phyloP scores from a whole-genome alignment of 345 rosid species.

The Hibiscus tridactylites region DNA sequence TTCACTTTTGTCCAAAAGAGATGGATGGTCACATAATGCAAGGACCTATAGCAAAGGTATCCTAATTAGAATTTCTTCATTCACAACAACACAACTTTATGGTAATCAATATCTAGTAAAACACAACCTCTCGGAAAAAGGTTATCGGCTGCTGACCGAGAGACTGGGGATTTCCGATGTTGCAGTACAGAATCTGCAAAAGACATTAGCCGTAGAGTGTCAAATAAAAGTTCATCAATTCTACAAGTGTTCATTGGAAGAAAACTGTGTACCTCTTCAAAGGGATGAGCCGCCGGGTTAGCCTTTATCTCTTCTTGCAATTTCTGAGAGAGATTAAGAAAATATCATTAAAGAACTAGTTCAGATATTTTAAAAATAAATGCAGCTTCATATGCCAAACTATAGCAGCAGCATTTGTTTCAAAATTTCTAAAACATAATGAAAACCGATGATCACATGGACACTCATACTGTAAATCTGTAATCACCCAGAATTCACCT shows the following conservation, averaged over 20 bases:
- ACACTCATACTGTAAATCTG: neutral
- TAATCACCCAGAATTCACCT: neutral
- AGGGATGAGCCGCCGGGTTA: constrained; percentile 64
- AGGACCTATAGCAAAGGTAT: constrained; percentile 56
- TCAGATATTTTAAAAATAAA: neutral
- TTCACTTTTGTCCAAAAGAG: constrained; percentile 76
- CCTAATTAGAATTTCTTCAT: constrained; percentile 13
- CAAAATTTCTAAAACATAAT: neutral
- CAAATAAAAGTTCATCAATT: neutral
- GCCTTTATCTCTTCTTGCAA: constrained; percentile 65
- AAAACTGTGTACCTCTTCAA: constrained; percentile 62
- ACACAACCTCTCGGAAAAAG: constrained; percentile 81
- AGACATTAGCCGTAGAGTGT: neutral
- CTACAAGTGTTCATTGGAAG: neutral
- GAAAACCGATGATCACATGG: neutral
- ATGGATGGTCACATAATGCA: constrained; percentile 79
- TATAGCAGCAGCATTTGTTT: neutral
- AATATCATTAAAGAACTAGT: neutral
- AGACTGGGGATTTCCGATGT: constrained; percentile 95
- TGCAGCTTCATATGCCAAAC: neutral
- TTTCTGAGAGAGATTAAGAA: constrained; percentile 27
- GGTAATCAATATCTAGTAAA: neutral
- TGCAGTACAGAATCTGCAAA: constrained; percentile 74
- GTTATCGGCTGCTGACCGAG: constrained; percentile 90
- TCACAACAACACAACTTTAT: neutral